Percentiles rank a stretch among this genome's conserved stretches.
phyloP scores from a whole-genome alignment of 495 filamentous ascomycete genomes.

The Wilcoxina mikolae region DNA sequence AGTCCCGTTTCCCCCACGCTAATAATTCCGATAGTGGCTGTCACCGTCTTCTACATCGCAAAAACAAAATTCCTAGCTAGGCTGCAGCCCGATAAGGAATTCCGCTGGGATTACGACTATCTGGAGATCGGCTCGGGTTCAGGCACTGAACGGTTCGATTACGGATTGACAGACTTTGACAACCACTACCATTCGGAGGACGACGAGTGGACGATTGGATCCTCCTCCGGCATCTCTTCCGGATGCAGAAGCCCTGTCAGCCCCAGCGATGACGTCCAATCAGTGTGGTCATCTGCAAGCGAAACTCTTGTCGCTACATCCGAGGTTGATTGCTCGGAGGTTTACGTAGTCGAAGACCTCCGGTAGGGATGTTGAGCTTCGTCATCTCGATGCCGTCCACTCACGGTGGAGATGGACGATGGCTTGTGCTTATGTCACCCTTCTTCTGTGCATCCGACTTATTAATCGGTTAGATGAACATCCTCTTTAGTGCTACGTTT shows the following conservation, averaged over 20 bases:
- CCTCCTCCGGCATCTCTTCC: constrained; percentile 53
- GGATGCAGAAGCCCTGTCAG: constrained; percentile 40
- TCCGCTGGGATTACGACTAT: constrained; percentile 93
- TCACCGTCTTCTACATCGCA: constrained; percentile 63
- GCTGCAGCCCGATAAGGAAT: constrained; percentile 63
- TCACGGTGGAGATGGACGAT: background rate
- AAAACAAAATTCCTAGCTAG: constrained; percentile 68
- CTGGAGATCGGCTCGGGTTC: constrained; percentile 54
- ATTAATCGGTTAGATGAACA: background rate
- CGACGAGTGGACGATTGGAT: constrained; percentile 61
- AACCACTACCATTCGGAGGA: constrained; percentile 30
- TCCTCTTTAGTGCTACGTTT: background rate
- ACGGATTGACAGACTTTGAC: constrained; percentile 42
- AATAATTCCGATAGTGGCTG: constrained; percentile 39
- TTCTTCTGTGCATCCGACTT: background rate
- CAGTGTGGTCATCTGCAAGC: constrained; percentile 35
- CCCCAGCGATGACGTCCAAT: constrained; percentile 45
- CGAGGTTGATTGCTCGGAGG: constrained; percentile 6
- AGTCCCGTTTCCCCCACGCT: background rate
- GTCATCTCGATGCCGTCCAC: background rate
- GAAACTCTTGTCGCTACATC: constrained; percentile 13
- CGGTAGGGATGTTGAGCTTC: background rate
- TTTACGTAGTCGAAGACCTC: background rate
- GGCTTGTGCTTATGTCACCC: background rate
- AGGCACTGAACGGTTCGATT: constrained; percentile 32